Evolutionary conservation across 352 stramenopile species (phyloP), one percentile per base, ranked within the genome.

Genomic region (Pythium guiyangense): DNA sequence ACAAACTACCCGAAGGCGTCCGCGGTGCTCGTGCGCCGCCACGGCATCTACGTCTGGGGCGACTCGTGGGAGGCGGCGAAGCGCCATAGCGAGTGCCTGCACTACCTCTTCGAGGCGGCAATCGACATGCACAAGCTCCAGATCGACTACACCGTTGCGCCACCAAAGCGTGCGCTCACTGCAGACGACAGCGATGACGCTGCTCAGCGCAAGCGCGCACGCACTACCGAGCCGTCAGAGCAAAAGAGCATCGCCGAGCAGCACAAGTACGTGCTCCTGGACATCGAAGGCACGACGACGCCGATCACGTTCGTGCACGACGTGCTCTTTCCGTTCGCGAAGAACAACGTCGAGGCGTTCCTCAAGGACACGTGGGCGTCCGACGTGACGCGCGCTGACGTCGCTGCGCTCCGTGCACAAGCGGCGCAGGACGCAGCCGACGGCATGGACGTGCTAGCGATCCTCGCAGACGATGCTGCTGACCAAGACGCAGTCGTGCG

Each of bases 21-120:
- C 58, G 94, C 93, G 39, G 95, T 99, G 4, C 73, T 99, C 29
- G 96, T 99, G 35, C 82, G 95, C 34, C 81, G 94, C 37, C 96
- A 99, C 65, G 96, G 96, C 35, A 86, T 98, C 37, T 99, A 98
- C 64, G 94, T 97, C 1, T 99, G 96, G 96, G 96, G 96, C 15
- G 82, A 96, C 65, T 92, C 82, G 27, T 99, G 96, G 96, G 92
- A 98, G 69, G 85, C 94, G 58, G 92, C 94, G 44, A 99, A 99
- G 72, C 95, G 94, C 37, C 95, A 98, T 58, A 95, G 86, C 50
- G 96, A 99, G 75, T 97, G 91, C 34, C 86, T 98, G 49, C 94
- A 99, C 80, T 99, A 99, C 70, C 75, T 99, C 11, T 98, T 99
- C 54, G 79, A 97, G 63, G 72, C 70, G 18, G 88, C 80, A 15